A percentile compares a stretch with the other conserved stretches of the same genome.
phyloP scores from a whole-genome alignment of 345 rosid genomes.

The Moricandia arvensis region DNA sequence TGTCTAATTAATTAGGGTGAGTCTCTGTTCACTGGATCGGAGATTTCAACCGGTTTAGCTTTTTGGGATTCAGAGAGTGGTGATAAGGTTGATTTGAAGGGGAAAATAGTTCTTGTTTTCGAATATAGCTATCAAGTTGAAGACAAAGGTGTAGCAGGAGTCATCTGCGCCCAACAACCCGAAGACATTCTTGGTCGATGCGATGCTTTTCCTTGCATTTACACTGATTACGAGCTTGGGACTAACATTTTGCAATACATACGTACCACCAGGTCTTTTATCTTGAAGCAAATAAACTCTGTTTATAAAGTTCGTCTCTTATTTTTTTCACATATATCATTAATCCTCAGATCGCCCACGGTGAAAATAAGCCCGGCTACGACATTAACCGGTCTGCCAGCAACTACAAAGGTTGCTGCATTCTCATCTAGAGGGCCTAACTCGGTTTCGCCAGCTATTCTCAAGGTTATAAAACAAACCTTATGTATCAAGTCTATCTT shows the following conservation, averaged over 20 bases:
- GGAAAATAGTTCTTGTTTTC: slow-evolving; percentile 26
- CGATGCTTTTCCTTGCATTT: slow-evolving; percentile 15
- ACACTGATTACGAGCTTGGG: slow-evolving; percentile 34
- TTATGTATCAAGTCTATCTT: background rate
- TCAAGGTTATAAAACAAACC: slow-evolving; percentile 43
- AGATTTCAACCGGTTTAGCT: slow-evolving; percentile 22
- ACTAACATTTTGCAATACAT: slow-evolving; percentile 36
- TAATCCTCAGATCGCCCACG: slow-evolving; percentile 35
- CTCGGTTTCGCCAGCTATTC: slow-evolving; percentile 53
- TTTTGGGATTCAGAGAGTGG: background rate
- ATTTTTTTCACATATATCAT: slow-evolving; percentile 17
- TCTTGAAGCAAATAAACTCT: background rate
- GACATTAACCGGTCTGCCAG: slow-evolving; percentile 32
- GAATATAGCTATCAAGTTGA: background rate
- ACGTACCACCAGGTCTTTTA: slow-evolving; percentile 35
- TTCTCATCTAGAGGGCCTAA: slow-evolving; percentile 56
- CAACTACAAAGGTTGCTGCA: slow-evolving; percentile 34
- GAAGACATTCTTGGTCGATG: slow-evolving; percentile 9
- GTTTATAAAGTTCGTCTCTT: slow-evolving; percentile 22
- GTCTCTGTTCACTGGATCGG: slow-evolving; percentile 25
- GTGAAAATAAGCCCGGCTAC: slow-evolving; percentile 40
- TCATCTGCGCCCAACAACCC: slow-evolving; percentile 30
- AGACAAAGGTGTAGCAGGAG: slow-evolving; percentile 30
- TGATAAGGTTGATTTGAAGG: slow-evolving; percentile 11
- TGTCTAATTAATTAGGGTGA: slow-evolving; percentile 41